Base-by-base conservation (phyloP, 768 basidiomycete species). In the Trametes punicea region DNA sequence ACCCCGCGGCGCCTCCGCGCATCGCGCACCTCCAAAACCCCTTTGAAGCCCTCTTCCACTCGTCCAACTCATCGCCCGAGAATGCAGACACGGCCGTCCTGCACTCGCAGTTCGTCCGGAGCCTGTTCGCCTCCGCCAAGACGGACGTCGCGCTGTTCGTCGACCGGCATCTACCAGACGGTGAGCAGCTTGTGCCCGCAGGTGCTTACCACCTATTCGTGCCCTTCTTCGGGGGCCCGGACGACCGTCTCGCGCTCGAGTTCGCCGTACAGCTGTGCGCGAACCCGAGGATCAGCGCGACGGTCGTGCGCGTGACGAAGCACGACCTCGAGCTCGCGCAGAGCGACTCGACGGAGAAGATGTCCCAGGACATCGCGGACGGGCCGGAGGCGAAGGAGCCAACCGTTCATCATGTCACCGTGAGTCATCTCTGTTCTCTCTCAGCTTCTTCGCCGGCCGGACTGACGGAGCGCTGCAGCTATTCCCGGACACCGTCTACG, bases 161-260 rank as follows among this genome's bases (percentile, higher is more conserved):
- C 55, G 96, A 98, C 69, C 23, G 87, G 86, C 1, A 69, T 65
- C 52, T 70, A 78, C 1, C 66, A 63, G 20, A 65, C 64, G 25
- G 53, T 63, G 6, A 64, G 69, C 15, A 51, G 46, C 29, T 64
- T 63, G 33, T 76, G 34, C 13, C 34, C 69, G 23, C 77, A 87
- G 42, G 42, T 15, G 16, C 42, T 57, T 46, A 46, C 44, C 90
- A 90, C 60, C 65, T 98, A 26, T 83, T 95, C 68, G 67, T 94
- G 38, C 90, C 95, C 0, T 98, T 96, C 82, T 89, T 93, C 67
- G 96, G 96, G 33, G 96, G 96, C 0, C 85, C 92, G 0, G 96
- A 99, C 67, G 96, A 98, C 68, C 83, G 97, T 1, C 76, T 93
- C 20, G 91, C 92, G 0, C 73, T 98, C 25, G 73, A 80, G 27